phyloP scores from a whole-genome alignment of 371 early-diverging fungal genomes.

The Capillidium heterosporum region DNA sequence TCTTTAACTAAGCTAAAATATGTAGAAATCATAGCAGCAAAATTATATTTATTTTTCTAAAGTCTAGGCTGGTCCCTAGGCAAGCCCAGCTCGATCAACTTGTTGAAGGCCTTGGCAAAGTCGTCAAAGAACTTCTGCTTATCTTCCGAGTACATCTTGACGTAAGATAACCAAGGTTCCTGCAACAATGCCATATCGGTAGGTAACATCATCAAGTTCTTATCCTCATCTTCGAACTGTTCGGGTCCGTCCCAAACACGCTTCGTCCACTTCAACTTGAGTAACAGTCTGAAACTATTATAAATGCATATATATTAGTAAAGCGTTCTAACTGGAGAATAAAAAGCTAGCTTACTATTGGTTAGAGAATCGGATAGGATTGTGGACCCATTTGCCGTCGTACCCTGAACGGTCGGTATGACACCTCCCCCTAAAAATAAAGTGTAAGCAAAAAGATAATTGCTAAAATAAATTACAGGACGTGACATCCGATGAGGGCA shows the following conservation, averaged over 20 bases:
- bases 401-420: conserved; percentile 79
- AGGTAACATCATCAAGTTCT: conserved; percentile 62
- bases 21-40: no score
- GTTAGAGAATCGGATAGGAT: conserved; percentile 2
- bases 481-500: conserved; percentile 79
- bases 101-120: conserved; percentile 68
- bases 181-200: conserved; percentile 47
- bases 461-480: conserved; percentile 18
- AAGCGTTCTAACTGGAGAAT: not conserved
- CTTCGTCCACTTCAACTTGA: conserved; percentile 61
- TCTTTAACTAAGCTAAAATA: no score
- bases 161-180: conserved; percentile 56
- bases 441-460: no score
- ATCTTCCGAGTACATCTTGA: conserved; percentile 69
- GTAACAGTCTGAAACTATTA: conserved; percentile 38
- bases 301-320: not conserved
- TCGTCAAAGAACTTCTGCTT: conserved; percentile 61
- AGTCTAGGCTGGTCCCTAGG: not conserved
- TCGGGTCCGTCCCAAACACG: conserved; percentile 62
- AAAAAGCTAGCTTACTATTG: conserved; percentile 32
- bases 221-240: conserved; percentile 68
- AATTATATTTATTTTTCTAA: conserved; percentile 1
- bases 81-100: conserved; percentile 69
- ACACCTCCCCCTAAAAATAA: conserved; percentile 47
- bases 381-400: conserved; percentile 15